Percentiles rank a stretch among this genome's conserved stretches.
Conservation (phyloP, 257 asterid genomes). For the Henckelia pumila region DNA sequence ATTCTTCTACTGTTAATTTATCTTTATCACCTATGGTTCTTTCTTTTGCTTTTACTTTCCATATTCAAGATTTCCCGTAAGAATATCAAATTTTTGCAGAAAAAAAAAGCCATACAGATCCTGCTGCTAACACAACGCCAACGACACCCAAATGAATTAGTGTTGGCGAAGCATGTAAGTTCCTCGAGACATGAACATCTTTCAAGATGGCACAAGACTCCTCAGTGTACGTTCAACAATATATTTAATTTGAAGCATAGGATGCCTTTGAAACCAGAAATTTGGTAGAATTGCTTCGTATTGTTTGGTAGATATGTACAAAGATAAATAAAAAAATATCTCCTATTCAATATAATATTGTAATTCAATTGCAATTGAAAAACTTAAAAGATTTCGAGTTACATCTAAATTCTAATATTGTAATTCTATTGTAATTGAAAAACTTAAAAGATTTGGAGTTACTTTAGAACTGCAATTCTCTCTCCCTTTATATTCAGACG, state of each 20-base stretch:
- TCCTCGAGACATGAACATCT: not conserved
- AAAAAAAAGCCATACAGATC: constrained; percentile 47
- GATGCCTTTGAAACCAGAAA: not conserved
- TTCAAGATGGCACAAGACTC: not conserved
- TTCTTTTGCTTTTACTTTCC: not conserved
- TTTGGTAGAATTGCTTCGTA: not conserved
- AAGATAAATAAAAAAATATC: too few relatives aligned
- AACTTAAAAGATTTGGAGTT: too few relatives aligned
- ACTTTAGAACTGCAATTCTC: too few relatives aligned
- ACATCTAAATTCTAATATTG: too few relatives aligned
- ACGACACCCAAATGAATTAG: constrained; percentile 16
- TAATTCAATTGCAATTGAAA: too few relatives aligned
- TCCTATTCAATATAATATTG: too few relatives aligned
- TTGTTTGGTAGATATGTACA: too few relatives aligned
- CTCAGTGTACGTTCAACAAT: not conserved
- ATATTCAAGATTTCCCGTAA: not conserved
- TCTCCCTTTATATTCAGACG: too few relatives aligned
- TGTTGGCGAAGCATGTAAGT: too few relatives aligned
- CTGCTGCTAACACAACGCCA: constrained; percentile 29
- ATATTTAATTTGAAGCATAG: not conserved
- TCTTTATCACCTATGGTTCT: not conserved
- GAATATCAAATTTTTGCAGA: constrained; percentile 26
- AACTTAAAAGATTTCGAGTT: too few relatives aligned
- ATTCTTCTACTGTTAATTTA: too few relatives aligned
- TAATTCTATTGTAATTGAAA: too few relatives aligned